Evolutionary conservation across 2,329 filamentous ascomycete genomes (phyloP).

Genomic region (Monilinia fructicola): DNA sequence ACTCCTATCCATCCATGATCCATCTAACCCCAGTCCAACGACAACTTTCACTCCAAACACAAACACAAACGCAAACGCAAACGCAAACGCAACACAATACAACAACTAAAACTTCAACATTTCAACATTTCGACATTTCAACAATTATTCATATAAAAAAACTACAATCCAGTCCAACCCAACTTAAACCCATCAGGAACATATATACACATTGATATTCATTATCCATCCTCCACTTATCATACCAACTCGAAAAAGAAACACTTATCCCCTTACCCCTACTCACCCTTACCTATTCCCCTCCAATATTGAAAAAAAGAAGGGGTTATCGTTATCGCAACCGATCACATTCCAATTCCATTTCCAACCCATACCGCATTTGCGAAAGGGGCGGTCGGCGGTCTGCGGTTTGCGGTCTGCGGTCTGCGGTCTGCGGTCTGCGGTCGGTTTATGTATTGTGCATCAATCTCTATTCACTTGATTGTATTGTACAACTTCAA

Average conservation of each 20-base stretch:
- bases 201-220: neutral
- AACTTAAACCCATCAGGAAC: neutral
- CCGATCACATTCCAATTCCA: conserved; percentile 13
- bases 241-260: too few species aligned
- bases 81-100: too few species aligned
- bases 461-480: conserved; percentile 19
- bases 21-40: too few species aligned
- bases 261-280: too few species aligned
- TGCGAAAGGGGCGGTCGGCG: conserved; percentile 16
- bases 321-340: conserved; percentile 21
- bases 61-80: too few species aligned
- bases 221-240: neutral
- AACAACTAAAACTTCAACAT: too few species aligned
- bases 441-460: conserved; percentile 13
- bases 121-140: too few species aligned
- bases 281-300: neutral
- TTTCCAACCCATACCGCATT: conserved; percentile 5
- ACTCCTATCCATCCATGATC: too few species aligned
- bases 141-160: too few species aligned
- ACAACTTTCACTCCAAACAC: too few species aligned
- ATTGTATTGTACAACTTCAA: conserved; percentile 19
- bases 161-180: neutral
- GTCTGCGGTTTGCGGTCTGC: conserved; percentile 19
- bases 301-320: neutral
- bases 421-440: too few species aligned